Evolutionary conservation across 2,329 filamentous ascomycete genomes (phyloP).

Genomic region (Botrytis byssoidea): DNA sequence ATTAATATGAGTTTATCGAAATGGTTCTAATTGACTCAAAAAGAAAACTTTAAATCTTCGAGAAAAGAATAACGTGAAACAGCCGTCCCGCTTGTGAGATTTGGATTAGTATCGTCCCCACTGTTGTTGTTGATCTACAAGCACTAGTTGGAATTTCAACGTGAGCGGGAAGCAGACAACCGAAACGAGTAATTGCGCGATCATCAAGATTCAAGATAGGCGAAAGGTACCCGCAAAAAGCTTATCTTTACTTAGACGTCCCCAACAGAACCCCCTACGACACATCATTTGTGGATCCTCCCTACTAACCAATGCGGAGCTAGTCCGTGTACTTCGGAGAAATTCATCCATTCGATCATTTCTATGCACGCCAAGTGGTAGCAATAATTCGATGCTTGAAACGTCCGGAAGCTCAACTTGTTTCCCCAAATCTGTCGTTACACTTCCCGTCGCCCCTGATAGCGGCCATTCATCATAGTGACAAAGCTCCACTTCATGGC

Average conservation of each 20-base stretch:
- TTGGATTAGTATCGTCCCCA: background rate
- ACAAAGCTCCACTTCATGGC: background rate
- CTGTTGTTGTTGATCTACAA: background rate
- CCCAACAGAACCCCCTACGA: background rate
- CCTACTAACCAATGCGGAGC: background rate
- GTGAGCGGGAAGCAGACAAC: background rate
- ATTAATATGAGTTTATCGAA: background rate
- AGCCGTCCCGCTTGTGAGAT: background rate
- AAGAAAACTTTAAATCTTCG: background rate
- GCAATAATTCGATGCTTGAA: background rate
- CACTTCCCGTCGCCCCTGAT: background rate
- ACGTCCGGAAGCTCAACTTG: background rate
- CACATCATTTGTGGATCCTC: background rate
- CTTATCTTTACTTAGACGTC: background rate
- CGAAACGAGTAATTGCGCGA: background rate
- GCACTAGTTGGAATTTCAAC: background rate
- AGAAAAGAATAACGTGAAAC: background rate
- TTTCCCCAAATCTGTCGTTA: background rate
- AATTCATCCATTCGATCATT: background rate
- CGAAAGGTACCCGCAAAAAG: background rate
- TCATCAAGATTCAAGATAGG: background rate
- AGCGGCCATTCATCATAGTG: background rate
- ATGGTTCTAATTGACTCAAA: background rate
- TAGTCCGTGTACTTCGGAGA: background rate
- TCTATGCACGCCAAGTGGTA: background rate